A percentile compares a stretch with the other conserved stretches of the same genome.
phyloP scores from a whole-genome alignment of 352 stramenopile species.

The Thalassiosira mediterranea region DNA sequence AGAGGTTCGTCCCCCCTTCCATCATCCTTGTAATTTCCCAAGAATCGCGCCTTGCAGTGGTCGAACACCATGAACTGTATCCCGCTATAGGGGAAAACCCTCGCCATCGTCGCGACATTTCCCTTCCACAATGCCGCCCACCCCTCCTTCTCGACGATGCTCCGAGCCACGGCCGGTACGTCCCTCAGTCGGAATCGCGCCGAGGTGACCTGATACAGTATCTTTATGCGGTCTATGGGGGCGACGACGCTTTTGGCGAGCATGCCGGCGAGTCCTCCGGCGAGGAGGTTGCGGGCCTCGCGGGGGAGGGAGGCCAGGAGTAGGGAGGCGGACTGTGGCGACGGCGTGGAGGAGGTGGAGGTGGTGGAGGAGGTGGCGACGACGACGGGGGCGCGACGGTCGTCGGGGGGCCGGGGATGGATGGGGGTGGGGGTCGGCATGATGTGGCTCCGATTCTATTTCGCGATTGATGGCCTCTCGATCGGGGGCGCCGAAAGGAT shows the following conservation, averaged over 20 bases:
- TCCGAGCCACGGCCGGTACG: constrained; percentile 62
- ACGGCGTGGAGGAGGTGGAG: background rate
- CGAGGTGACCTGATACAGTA: constrained; percentile 88
- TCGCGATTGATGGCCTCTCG: too few relatives aligned
- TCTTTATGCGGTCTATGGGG: constrained; percentile 90
- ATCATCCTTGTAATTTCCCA: constrained; percentile 53
- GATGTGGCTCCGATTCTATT: too few relatives aligned
- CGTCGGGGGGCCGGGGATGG: too few relatives aligned
- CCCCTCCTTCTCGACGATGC: constrained; percentile 79
- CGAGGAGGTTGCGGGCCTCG: constrained; percentile 72
- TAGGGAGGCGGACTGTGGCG: constrained; percentile 26
- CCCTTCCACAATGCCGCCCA: constrained; percentile 83
- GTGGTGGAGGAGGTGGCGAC: too few relatives aligned
- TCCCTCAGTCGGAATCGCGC: constrained; percentile 72
- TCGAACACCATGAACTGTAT: constrained; percentile 92
- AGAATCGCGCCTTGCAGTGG: constrained; percentile 77
- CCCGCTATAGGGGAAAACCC: constrained; percentile 89
- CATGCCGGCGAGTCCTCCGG: constrained; percentile 74
- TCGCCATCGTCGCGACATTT: constrained; percentile 86
- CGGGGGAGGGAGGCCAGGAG: constrained; percentile 65
- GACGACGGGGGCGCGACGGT: too few relatives aligned
- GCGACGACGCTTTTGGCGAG: constrained; percentile 87
- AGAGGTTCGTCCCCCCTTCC: constrained; percentile 16
- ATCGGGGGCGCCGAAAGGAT: too few relatives aligned
- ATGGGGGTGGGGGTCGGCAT: too few relatives aligned